Evolutionary conservation across 352 stramenopile genomes (phyloP).

Genomic region (Pythium aphanidermatum): DNA sequence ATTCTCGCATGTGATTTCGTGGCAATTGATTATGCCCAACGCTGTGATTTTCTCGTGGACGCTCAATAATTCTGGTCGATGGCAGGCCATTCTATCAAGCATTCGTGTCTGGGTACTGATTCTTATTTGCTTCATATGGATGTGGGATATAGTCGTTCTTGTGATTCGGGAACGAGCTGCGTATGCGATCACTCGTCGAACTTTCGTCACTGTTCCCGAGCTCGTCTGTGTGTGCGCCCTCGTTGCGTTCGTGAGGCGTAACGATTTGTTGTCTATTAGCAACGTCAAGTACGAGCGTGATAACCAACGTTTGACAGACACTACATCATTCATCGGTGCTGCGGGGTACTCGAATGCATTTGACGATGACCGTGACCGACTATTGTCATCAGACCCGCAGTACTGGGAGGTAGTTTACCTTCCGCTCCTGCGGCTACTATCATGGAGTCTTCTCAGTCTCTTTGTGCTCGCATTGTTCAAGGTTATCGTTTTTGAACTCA

Average conservation of each 20-base stretch:
- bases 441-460: not conserved
- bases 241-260: not conserved
- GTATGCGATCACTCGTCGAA: conserved; percentile 2
- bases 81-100: conserved; percentile 1
- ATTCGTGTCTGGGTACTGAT: not conserved
- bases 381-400: not conserved
- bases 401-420: conserved; percentile 4
- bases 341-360: conserved; percentile 1
- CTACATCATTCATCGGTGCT: not conserved
- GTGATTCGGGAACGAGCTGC: not conserved
- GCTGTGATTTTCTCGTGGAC: conserved; percentile 13
- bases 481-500: not conserved
- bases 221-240: not conserved
- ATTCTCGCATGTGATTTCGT: conserved; percentile 4
- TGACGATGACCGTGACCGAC: not conserved
- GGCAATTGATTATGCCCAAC: conserved; percentile 15
- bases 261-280: conserved; percentile 3
- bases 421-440: not conserved
- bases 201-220: conserved; percentile 1
- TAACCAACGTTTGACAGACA: not conserved
- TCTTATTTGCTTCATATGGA: conserved; percentile 1
- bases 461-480: conserved; percentile 1
- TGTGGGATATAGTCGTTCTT: conserved; percentile 4
- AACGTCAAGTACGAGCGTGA: not conserved
- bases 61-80: too few species aligned